These are phyloP conservation scores for Trichoderma asperelloides DNA, from an alignment of 495 filamentous ascomycete genomes.

Conservation along the genomic window DNA sequence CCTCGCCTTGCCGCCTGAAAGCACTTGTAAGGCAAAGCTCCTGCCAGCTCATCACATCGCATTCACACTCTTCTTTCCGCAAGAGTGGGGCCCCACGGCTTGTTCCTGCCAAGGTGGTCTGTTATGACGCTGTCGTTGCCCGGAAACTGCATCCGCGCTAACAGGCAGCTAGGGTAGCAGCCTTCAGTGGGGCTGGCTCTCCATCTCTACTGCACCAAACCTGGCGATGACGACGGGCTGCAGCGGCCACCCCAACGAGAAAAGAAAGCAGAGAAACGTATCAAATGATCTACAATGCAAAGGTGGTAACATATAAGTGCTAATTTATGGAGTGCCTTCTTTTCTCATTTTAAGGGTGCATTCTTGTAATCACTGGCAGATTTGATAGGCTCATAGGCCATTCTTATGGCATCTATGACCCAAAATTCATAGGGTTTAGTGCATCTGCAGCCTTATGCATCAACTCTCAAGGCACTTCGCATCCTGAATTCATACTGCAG, in stretches of 20 bases:
- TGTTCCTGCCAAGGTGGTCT: constrained; percentile 7
- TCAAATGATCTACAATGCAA: not conserved
- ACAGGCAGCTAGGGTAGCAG: not conserved
- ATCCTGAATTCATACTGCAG: not conserved
- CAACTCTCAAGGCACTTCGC: too few species aligned
- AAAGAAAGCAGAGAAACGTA: not conserved
- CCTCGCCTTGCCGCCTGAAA: not conserved
- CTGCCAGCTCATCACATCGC: not conserved
- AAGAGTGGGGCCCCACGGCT: not conserved
- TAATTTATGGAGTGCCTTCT: not conserved
- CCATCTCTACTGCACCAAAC: not conserved
- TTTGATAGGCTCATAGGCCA: too few species aligned
- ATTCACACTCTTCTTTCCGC: not conserved
- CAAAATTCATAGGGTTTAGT: too few species aligned
- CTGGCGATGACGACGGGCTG: not conserved
- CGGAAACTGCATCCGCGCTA: constrained; percentile 3
- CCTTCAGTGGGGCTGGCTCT: not conserved
- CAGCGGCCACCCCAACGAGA: not conserved
- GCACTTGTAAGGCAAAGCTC: not conserved
- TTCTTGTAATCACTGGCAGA: too few species aligned
- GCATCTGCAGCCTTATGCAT: too few species aligned
- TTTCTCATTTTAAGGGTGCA: too few species aligned
- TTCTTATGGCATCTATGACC: too few species aligned
- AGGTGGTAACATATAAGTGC: not conserved
- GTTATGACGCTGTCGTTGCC: constrained; percentile 7